Evolutionary conservation across 305 asterid genomes (phyloP), one percentile per base, ranked within the genome.

Genomic region (Solanum hybrid): DNA sequence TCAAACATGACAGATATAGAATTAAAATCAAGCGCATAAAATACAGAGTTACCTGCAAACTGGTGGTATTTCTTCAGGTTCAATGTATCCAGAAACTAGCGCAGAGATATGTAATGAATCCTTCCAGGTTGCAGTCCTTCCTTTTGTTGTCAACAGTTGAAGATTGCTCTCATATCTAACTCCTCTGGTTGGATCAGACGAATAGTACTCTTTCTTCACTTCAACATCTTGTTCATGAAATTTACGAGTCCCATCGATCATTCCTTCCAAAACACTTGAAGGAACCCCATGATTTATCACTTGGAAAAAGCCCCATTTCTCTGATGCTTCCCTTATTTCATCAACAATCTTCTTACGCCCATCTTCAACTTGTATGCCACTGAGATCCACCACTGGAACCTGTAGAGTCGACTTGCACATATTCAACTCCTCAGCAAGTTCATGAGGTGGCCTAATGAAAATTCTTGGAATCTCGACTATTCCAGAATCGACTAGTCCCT

Each of bases 211-310:
- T 36, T 74, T 91, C 93, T 33, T 33, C 34, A 33, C 34, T 33
- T 33, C 34, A 33, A 33, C 86, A 20, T 93, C 95, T 37, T 89
- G 95, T 11, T 96, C 98, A 82, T 94, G 93, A 64, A 95, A 95
- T 69, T 18, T 92, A 75, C 91, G 86, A 7, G 89, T 74, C 11
- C 95, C 96, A 11, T 89, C 94, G 5, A 96, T 29, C 93, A 94
- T 94, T 1, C 79, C 89, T 12, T 94, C 94, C 64, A 95, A n/a
- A 5, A 92, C 92, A 69, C 90, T 90, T 16, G 6, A 1, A 6
- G 91, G 90, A 14, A 96, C 87, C 8, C 97, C 96, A 69, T 93
- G 98, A 91, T 96, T 94, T 87, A 95, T 92, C 33, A 95, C 89
- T 77, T 88, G 95, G 93, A 95, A 96, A 71, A 95, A 90, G 0